A percentile compares a stretch with the other conserved stretches of the same genome.
Evolutionary conservation across 2,329 filamentous ascomycete genomes (phyloP).

Genomic region (Sphaerostilbella broomeana): DNA sequence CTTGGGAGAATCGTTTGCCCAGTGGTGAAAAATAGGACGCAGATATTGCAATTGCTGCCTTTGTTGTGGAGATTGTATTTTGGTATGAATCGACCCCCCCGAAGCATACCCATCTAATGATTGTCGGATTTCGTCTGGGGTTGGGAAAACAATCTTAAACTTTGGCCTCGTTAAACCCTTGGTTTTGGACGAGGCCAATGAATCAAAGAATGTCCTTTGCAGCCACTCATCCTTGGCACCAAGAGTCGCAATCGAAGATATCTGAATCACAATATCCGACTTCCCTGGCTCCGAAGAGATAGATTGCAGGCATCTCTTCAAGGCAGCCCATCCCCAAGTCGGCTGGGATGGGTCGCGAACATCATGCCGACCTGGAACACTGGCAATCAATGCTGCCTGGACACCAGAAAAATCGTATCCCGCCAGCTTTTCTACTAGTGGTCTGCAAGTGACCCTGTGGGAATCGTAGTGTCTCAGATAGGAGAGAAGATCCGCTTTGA

Average conservation of each 20-base stretch:
- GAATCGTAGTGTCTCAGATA: conserved; percentile 67
- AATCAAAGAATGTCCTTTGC: conserved; percentile 52
- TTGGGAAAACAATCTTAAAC: conserved; percentile 75
- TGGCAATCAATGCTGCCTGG: conserved; percentile 67
- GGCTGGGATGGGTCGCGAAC: conserved; percentile 42
- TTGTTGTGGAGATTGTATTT: conserved; percentile 63
- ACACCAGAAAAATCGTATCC: conserved; percentile 64
- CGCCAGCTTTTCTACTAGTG: conserved; percentile 51
- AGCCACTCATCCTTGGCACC: conserved; percentile 68
- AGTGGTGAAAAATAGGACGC: conserved; percentile 64
- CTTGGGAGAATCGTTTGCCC: conserved; percentile 54
- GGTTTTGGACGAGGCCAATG: conserved; percentile 33
- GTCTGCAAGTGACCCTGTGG: conserved; percentile 43
- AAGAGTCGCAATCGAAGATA: conserved; percentile 78
- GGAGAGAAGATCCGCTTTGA: conserved; percentile 67
- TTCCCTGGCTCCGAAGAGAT: conserved; percentile 40
- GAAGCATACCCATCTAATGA: conserved; percentile 74
- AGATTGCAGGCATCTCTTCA: conserved; percentile 52
- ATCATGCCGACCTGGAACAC: conserved; percentile 63
- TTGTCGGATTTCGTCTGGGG: conserved; percentile 66
- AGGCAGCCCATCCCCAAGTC: conserved; percentile 69
- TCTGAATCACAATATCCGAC: conserved; percentile 52
- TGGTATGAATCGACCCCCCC: conserved; percentile 76
- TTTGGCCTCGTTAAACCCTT: conserved; percentile 31
- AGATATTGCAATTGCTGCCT: conserved; percentile 68